Evolutionary conservation across 2,329 filamentous ascomycete genomes (phyloP), one percentile per base, ranked within the genome.

Genomic region (Capronia epimyces): DNA sequence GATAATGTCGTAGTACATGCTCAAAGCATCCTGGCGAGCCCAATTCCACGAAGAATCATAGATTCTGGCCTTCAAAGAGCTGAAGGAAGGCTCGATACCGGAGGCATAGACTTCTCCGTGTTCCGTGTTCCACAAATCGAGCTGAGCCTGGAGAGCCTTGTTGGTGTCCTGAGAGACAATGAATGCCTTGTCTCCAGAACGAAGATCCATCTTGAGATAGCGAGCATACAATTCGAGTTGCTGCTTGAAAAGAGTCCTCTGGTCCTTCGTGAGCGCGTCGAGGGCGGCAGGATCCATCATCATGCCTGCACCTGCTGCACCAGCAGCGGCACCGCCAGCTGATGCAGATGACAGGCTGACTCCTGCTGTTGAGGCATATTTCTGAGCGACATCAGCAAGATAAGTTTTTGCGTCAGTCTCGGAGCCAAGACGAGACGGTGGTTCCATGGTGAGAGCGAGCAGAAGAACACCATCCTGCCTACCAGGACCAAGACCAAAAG

Each of bases 11-110:
- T 89, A 98, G 76, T 93, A 98, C 91, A 98, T 98, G 75, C 80
- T 93, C 47, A 98, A 81, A 22, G 91, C 93, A 69, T 98, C 93
- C 68, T 98, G 93, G 46, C 93, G 86, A 56, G 89, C 93, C 93
- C 93, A 98, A 70, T 98, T 98, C 93, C 93, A 98, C 0, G 89
- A 94, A 0, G 93, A 97, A 69, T 98, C 93, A 72, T 98, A 98
- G 8, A 93, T 84, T 66, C 93, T 86, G 25, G 93, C 93, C 71
- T 98, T 98, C 57, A 97, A 81, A 3, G 88, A 76, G 65, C 87
- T 94, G 73, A 98, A 98, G 16, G 89, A 84, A 9, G 93, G 93
- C 69, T 94, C 88, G 58, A 98, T 97, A 45, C 93, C 93, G 21
- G 87, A 76, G 18, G 93, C 93, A 66, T 98, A 98, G 70, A 95